Evolutionary conservation across 108 stramenopile genomes (phyloP).

Genomic region (Epithemia pelagica): DNA sequence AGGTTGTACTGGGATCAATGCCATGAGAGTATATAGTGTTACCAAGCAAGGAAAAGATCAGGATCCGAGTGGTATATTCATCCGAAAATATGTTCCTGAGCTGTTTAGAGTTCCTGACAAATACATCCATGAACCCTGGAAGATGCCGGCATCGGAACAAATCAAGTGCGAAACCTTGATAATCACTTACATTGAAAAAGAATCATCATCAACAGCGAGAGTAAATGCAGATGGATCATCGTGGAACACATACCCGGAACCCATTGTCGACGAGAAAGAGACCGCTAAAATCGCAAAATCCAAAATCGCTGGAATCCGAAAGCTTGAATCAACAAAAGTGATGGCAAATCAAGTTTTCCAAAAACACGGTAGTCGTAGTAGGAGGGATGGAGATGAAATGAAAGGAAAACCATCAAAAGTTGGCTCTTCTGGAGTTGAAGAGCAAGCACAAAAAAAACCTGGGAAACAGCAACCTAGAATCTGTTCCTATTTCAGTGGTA

Average conservation of each 20-base stretch:
- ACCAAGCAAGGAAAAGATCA: conserved; percentile 71
- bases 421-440: conserved; percentile 22
- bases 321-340: conserved; percentile 34
- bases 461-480: conserved; percentile 16
- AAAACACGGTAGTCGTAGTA: conserved; percentile 58
- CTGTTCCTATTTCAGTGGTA: not conserved
- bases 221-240: not conserved
- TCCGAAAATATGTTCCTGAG: conserved; percentile 43
- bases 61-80: conserved; percentile 54
- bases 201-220: too few species aligned
- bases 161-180: conserved; percentile 25
- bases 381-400: conserved; percentile 18
- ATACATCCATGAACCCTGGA: conserved; percentile 62
- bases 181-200: conserved; percentile 7
- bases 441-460: conserved; percentile 20
- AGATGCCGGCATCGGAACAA: conserved; percentile 44
- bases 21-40: conserved; percentile 69
- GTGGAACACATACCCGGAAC: conserved; percentile 53
- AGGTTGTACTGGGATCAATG: conserved; percentile 70
- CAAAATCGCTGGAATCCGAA: conserved; percentile 41
- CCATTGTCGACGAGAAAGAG: conserved; percentile 52
- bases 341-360: conserved; percentile 47
- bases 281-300: conserved; percentile 53
- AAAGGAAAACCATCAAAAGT: conserved; percentile 40
- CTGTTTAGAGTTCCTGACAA: conserved; percentile 37